Percentiles rank a stretch among this genome's conserved stretches.
These are phyloP conservation scores for Wickerhamiella nectarea DNA, from an alignment of 805 yeast species.

Conservation along the genomic window DNA sequence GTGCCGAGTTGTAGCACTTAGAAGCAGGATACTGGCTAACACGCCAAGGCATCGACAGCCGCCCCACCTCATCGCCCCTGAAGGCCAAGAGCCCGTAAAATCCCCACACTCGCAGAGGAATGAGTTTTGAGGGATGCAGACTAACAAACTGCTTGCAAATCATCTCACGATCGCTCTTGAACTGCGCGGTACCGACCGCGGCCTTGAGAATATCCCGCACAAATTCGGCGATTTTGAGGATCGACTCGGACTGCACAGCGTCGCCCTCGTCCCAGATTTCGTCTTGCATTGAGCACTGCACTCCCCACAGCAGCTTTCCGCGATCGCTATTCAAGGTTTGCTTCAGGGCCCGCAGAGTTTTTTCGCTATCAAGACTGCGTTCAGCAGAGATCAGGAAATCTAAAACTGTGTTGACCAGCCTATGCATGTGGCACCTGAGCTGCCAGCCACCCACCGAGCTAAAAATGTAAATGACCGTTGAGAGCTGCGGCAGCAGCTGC, in stretches of 20 bases:
- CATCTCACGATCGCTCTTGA: not conserved
- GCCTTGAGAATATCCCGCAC: not conserved
- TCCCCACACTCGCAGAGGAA: not conserved
- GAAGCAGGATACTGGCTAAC: not conserved
- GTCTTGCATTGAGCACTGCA: not conserved
- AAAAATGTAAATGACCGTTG: not conserved
- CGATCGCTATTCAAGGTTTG: not conserved
- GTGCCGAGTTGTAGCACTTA: not conserved
- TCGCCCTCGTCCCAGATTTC: conserved; percentile 2
- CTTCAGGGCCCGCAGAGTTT: not conserved
- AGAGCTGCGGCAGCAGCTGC: conserved; percentile 1
- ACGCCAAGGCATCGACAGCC: not conserved
- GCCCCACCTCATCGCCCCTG: not conserved
- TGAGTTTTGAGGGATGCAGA: not conserved
- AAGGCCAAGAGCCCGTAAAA: not conserved
- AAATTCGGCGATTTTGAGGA: not conserved
- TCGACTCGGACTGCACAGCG: not conserved
- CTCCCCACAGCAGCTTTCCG: conserved; percentile 7
- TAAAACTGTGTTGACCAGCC: conserved; percentile 1
- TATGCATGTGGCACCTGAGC: not conserved
- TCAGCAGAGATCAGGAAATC: not conserved
- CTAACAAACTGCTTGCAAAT: no score
- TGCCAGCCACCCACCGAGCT: not conserved
- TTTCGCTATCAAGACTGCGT: not conserved
- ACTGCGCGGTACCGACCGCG: not conserved